phyloP scores from a whole-genome alignment of 78 protist species.

The Dictyostelium brefeldianum region DNA sequence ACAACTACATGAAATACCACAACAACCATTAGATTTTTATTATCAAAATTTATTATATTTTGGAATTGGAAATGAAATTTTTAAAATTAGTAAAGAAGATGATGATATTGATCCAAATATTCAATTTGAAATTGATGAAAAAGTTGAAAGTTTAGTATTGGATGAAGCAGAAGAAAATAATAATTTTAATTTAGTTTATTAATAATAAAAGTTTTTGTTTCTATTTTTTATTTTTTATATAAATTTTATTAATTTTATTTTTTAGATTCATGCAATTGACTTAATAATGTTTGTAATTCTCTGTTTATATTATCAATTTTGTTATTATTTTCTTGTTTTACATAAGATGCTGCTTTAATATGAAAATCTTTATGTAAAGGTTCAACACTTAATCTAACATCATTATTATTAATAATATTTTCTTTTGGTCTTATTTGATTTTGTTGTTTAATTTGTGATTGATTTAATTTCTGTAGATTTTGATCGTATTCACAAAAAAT shows the following conservation, averaged over 20 bases:
- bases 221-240: too few relatives aligned
- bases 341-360: neutral
- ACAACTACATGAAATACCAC: too few relatives aligned
- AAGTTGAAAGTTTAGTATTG: neutral
- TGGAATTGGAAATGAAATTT: too few relatives aligned
- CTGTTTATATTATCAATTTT: neutral
- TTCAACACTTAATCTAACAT: constrained; percentile 13
- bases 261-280: too few relatives aligned
- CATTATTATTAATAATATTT: neutral
- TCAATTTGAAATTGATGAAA: constrained; percentile 10
- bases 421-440: neutral
- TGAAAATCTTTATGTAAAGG: neutral
- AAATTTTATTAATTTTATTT: too few relatives aligned
- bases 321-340: neutral
- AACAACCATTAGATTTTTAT: too few relatives aligned
- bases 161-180: neutral
- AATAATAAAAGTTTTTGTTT: too few relatives aligned
- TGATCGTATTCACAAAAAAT: neutral
- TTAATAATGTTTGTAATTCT: neutral
- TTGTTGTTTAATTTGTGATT: neutral
- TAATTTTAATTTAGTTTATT: neutral
- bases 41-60: too few relatives aligned
- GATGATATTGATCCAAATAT: neutral
- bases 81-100: neutral
- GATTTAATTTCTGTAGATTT: neutral